Base-by-base conservation (phyloP, 768 basidiomycete species). In the Coprinellus micaceus region DNA sequence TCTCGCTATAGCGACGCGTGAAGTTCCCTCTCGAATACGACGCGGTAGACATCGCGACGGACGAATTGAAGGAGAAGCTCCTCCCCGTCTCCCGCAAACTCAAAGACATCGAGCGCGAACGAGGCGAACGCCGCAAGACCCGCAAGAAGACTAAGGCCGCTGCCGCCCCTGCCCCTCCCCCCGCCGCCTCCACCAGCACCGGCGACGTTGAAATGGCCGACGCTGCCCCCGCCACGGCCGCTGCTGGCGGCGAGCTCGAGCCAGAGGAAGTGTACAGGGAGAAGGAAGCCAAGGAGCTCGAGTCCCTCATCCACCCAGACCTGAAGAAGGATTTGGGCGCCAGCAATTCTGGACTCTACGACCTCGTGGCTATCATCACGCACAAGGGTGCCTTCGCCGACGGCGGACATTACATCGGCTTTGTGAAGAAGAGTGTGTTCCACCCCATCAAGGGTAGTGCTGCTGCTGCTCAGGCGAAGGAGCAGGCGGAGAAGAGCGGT, bases 301-400 rank as follows among this genome's bases (percentile, higher is more conserved):
- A 82, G 44, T 75, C 69, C 24, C 77, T 96, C 4, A 76, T 94
- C 2, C 77, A 85, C 62, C 73, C 82, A 0, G 82, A 80, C 43
- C 59, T 91, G 53, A 86, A 80, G 67, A 74, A 67, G 2, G 93
- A 93, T 65, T 69, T 83, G 10, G 95, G 93, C 0, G 76, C 82
- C 54, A 95, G 88, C 69, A 73, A 80, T 21, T 89, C 83, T 19
- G 94, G 91, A 9, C 61, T 98, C 66, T 99, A 97, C 67, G 95
- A 98, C 49, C 82, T 99, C 30, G 85, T 89, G 93, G 94, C 88
- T 7, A 89, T 99, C 66, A 86, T 99, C 12, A 96, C 94, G 21
- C 97, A 98, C 80, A 99, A 99, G 70, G 97, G 97, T 11, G 84
- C 94, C 0, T 88, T 88, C 0, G 95, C 97, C 0, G 97, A 98